phyloP scores from a whole-genome alignment of 2,329 filamentous ascomycete genomes.

The Elsinoe australis region DNA sequence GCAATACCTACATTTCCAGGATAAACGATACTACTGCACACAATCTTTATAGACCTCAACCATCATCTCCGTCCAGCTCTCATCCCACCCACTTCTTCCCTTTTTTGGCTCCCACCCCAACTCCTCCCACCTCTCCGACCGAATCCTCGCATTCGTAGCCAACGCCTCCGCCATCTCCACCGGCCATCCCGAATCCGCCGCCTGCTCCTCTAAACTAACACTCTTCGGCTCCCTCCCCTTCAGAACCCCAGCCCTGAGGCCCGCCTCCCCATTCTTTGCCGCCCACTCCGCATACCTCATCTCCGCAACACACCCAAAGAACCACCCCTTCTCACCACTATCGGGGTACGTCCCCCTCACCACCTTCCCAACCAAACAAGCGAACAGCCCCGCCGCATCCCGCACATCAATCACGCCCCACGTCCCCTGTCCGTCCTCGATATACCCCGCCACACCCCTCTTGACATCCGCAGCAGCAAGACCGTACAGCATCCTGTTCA shows the following conservation, averaged over 20 bases:
- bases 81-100: not conserved
- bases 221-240: not conserved
- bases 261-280: not conserved
- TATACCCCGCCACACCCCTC: not conserved
- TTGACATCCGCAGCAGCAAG: not conserved
- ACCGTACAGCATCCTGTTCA: not conserved
- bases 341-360: not conserved
- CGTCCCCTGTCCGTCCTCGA: not conserved
- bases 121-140: not conserved
- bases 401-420: not conserved
- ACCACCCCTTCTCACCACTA: not conserved
- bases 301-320: not conserved
- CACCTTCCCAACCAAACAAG: not conserved
- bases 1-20: too few relatives aligned
- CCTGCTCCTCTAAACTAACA: not conserved
- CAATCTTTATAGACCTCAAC: not conserved
- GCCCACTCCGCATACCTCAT: conserved; percentile 1
- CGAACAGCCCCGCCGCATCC: conserved; percentile 2
- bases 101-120: not conserved
- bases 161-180: not conserved
- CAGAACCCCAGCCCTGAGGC: not conserved
- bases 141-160: not conserved
- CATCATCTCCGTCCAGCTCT: conserved; percentile 9
- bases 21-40: not conserved
- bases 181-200: not conserved